Percentiles rank a stretch among this genome's conserved stretches.
Evolutionary conservation across 2,329 filamentous ascomycete species (phyloP).

Genomic region (Juglanconis sp.): DNA sequence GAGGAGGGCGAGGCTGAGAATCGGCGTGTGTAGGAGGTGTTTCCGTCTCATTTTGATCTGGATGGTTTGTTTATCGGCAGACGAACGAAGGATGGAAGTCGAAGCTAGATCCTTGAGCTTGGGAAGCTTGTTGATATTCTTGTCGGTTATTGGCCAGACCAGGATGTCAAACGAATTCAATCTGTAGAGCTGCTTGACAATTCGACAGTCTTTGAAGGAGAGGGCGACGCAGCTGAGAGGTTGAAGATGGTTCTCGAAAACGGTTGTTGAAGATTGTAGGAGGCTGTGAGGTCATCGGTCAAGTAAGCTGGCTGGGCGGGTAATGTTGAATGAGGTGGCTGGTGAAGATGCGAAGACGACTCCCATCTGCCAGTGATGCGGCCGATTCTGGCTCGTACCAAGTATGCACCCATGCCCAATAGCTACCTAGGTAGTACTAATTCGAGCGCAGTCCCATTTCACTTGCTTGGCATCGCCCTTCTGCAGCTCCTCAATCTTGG

Average conservation of each 20-base stretch:
- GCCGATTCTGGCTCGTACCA: no score
- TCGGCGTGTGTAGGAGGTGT: constrained; percentile 1
- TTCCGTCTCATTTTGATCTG: constrained; percentile 15
- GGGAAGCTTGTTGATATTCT: background rate
- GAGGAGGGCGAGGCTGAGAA: constrained; percentile 9
- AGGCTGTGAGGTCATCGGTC: background rate
- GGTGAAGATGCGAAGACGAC: background rate
- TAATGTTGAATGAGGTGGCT: constrained; percentile 17
- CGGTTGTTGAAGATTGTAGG: no score
- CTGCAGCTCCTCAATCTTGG: no score
- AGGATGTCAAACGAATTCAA: background rate
- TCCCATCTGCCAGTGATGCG: no score
- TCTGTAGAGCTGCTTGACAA: background rate
- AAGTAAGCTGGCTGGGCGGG: constrained; percentile 7
- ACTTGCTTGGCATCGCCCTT: no score
- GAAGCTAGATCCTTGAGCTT: constrained; percentile 1
- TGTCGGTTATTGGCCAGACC: background rate
- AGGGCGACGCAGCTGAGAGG: background rate
- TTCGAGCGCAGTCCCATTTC: background rate
- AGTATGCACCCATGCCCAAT: background rate
- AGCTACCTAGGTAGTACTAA: background rate
- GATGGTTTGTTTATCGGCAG: background rate
- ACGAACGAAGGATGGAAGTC: background rate
- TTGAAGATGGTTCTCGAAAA: background rate
- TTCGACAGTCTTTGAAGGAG: background rate